Evolutionary conservation across 2,329 filamentous ascomycete species (phyloP).

Genomic region (Talaromyces pinophilus): DNA sequence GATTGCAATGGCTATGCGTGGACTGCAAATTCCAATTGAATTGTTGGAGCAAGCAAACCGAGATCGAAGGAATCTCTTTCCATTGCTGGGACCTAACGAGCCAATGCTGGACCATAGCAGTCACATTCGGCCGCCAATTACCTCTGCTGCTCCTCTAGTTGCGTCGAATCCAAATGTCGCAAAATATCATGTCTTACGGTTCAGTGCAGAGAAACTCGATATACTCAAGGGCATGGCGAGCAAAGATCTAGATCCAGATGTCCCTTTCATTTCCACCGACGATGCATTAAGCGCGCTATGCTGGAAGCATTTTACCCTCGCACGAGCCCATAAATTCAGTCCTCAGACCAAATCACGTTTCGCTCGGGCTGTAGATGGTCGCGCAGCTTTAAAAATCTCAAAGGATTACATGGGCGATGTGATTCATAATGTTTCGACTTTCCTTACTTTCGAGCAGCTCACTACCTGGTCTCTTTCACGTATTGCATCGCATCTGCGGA

Average conservation of each 20-base stretch:
- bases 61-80: slow-evolving; percentile 33
- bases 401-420: slow-evolving; percentile 19
- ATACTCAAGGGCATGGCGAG: slow-evolving; percentile 26
- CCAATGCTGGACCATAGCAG: slow-evolving; percentile 38
- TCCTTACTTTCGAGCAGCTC: slow-evolving; percentile 16
- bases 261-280: slow-evolving; percentile 24
- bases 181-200: slow-evolving; percentile 29
- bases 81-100: slow-evolving; percentile 28
- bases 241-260: slow-evolving; percentile 27
- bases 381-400: slow-evolving; percentile 9
- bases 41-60: slow-evolving; percentile 30
- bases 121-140: slow-evolving; percentile 31
- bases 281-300: slow-evolving; percentile 19
- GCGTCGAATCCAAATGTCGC: slow-evolving; percentile 26
- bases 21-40: slow-evolving; percentile 6
- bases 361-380: slow-evolving; percentile 14
- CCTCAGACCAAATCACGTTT: slow-evolving; percentile 12
- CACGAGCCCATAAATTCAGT: background rate
- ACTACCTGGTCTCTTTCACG: slow-evolving; percentile 12
- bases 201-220: slow-evolving; percentile 21
- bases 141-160: slow-evolving; percentile 28
- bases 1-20: slow-evolving; percentile 20
- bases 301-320: slow-evolving; percentile 19
- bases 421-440: slow-evolving; percentile 20
- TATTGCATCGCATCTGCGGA: slow-evolving; percentile 18